Evolutionary conservation across 208 protist genomes (phyloP), one percentile per base, ranked within the genome.

Genomic region (Acanthamoeba quina): DNA sequence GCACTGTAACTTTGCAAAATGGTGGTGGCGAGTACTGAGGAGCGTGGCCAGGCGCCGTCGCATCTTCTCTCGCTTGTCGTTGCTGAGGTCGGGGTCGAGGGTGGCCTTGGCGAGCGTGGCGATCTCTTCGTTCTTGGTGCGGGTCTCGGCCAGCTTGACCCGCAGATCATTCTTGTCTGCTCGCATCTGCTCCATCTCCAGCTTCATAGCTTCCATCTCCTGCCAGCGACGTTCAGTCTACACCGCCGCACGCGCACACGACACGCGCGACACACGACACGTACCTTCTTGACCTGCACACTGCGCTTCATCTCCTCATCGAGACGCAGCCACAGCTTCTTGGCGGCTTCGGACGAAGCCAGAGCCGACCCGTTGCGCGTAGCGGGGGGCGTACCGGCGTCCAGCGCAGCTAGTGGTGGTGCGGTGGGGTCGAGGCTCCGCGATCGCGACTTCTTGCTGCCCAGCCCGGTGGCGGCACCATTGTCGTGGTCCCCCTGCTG

Each of bases 281-380:
- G 0, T 26, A 72, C 66, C 66, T 72, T 72, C 11, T 41, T 72
- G 29, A 72, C 37, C 44, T 26, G 26, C 9, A 41, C 26, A 19
- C 41, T 82, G 19, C 74, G 74, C 41, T 82, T 82, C 74, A 82
- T 82, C 26, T 82, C 74, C 26, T 82, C 74, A 19, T 82, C 74
- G 74, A 82, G 74, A 24, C 74, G 74, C n/a, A 82, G 34, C 74
- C 74, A 82, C 19, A 82, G 74, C 74, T 82, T 82, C 41, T 82
- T 82, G 34, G 74, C 74, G 34, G 74, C 74, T 21, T 82, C 74
- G 19, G 10, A n/a, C 13, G 66, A 11, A 3, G 66, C 17, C 66
- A 21, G 17, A 37, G 24, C 19, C 21, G 9, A 24, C 11, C 41
- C 26, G 41, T 44, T 72, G 66, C 29, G 31, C 29, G 29, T 9